Base-by-base conservation (phyloP, 2,329 filamentous ascomycete species). In the Dothideomycetes sp. region DNA sequence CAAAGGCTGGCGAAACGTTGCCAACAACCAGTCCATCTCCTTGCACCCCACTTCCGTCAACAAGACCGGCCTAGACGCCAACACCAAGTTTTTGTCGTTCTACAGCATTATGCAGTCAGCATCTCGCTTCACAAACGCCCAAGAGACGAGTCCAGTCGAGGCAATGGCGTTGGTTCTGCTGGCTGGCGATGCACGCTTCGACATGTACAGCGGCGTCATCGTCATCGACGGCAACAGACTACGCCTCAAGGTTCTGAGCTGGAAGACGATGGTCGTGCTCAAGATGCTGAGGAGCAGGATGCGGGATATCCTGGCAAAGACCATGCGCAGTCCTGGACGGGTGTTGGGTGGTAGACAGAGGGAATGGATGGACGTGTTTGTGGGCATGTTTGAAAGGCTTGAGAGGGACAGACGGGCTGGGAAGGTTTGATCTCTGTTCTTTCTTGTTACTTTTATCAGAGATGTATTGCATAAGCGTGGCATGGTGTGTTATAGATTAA, bases 21-120 rank as follows among this genome's bases (percentile, higher is more conserved):
- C 84, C 38, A 96, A 94, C 63, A 95, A 93, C 57, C 89, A 96
- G 59, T 74, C 76, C 33, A 87, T 98, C 50, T 86, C 79, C 42
- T 66, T 98, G 15, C 86, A 94, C 49, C 84, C 87, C 1, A 84
- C 81, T 1, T 94, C 86, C 1, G 84, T 98, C 48, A 96, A 96
- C 59, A 87, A 87, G 55, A 37, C 49, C 1, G 51, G 53, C 2
- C 18, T 22, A 14, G 39, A 35, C 24, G 31, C 31, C 12, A 75
- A 78, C 31, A 65, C 87, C 30, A 81, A 79, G 53, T 96, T 85
- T 78, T 66, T 98, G 33, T 91, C 84, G 1, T 98, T 94, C 59
- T 96, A 96, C 63, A 84, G 94, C 58, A 94, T 96, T 47, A 94
- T 96, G 85, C 88, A 95, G 59, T 82, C 83, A 3, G 87, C 68